A percentile compares a stretch with the other conserved stretches of the same genome.
Conservation (phyloP, 768 basidiomycete genomes). For the Termitomyces sp. region DNA sequence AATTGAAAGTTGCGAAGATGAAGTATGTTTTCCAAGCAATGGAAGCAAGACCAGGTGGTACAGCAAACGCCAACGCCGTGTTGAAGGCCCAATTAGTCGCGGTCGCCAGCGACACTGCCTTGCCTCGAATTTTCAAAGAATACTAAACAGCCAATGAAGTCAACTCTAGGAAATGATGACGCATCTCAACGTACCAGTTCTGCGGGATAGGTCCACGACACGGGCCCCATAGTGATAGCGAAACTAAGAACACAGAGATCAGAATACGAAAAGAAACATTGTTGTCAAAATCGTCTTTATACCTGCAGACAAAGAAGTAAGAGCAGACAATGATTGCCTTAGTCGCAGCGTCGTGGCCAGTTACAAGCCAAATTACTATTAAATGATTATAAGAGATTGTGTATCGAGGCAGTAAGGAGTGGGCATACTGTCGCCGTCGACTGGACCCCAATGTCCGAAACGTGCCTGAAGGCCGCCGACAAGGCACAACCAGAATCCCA, state of each 20-base stretch:
- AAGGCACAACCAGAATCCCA: conserved; percentile 75
- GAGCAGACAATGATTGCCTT: conserved; percentile 73
- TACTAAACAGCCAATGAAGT: conserved; percentile 23
- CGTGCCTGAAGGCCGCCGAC: conserved; percentile 71
- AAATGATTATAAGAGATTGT: not conserved
- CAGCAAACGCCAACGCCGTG: conserved; percentile 70
- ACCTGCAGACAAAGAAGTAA: conserved; percentile 69
- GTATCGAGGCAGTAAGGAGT: no score
- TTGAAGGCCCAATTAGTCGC: conserved; percentile 63
- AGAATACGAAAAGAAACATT: not conserved
- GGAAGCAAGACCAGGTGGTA: conserved; percentile 59
- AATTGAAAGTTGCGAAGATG: conserved; percentile 75
- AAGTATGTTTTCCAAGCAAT: conserved; percentile 78
- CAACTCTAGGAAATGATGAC: not conserved
- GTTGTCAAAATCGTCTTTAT: not conserved
- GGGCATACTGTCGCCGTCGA: conserved; percentile 25
- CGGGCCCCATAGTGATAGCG: conserved; percentile 73
- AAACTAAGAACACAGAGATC: conserved; percentile 30
- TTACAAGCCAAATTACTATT: conserved; percentile 47
- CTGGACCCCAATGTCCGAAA: conserved; percentile 57
- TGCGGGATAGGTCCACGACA: conserved; percentile 70
- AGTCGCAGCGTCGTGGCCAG: conserved; percentile 46
- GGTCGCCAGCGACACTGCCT: conserved; percentile 48
- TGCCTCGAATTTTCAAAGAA: conserved; percentile 62
- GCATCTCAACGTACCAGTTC: conserved; percentile 38